Evolutionary conservation across 2,329 filamentous ascomycete genomes (phyloP).

Genomic region (Stachybotrys chartarum): DNA sequence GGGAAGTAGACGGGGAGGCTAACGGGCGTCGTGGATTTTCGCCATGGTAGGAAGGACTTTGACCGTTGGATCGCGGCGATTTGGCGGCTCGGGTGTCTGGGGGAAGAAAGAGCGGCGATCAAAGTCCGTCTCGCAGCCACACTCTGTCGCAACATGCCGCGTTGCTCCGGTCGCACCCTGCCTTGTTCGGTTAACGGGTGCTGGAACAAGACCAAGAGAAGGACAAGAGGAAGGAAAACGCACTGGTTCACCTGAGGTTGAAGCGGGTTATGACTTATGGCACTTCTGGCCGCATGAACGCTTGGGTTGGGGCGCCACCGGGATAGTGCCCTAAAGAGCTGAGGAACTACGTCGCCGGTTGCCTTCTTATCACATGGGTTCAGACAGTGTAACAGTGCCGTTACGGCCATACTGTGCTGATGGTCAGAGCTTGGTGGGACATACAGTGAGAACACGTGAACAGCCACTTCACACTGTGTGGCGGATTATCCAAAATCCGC

Average conservation of each 20-base stretch:
- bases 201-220: not conserved
- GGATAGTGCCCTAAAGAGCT: too few relatives aligned
- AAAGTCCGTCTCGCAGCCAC: constrained; percentile 12
- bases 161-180: not conserved
- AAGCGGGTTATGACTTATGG: too few relatives aligned
- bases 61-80: constrained; percentile 13
- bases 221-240: not conserved
- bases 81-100: constrained; percentile 12
- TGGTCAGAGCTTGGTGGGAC: not conserved
- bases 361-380: too few relatives aligned
- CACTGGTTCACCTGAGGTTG: too few relatives aligned
- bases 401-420: too few relatives aligned
- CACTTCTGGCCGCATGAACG: too few relatives aligned
- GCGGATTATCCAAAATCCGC: constrained; percentile 22
- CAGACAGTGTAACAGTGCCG: too few relatives aligned
- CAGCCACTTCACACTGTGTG: constrained; percentile 10
- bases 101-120: constrained; percentile 11
- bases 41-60: constrained; percentile 27
- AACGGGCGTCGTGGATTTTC: constrained; percentile 8
- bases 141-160: constrained; percentile 16
- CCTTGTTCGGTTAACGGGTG: not conserved
- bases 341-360: too few relatives aligned
- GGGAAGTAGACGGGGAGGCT: constrained; percentile 27
- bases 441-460: not conserved
- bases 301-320: too few relatives aligned